A percentile compares a stretch with the other conserved stretches of the same genome.
Evolutionary conservation across 1,284 basidiomycete genomes (phyloP).

Genomic region (Xerocomus amazonicus): DNA sequence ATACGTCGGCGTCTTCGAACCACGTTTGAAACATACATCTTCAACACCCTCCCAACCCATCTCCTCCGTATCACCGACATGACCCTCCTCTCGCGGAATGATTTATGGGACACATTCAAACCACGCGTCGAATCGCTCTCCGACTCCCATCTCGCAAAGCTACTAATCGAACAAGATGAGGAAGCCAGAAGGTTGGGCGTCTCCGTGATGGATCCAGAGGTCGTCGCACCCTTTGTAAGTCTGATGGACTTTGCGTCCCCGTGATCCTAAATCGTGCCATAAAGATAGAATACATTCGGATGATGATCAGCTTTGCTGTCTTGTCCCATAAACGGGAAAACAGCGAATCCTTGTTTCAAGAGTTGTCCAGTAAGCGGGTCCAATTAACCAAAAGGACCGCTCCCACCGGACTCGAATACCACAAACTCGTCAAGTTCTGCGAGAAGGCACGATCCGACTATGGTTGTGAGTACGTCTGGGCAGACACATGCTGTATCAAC

Average conservation of each 20-base stretch:
- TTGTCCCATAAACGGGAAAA: conserved; percentile 24
- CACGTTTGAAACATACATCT: conserved; percentile 25
- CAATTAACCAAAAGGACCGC: conserved; percentile 15
- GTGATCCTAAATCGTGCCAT: conserved; percentile 2
- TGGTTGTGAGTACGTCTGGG: conserved; percentile 29
- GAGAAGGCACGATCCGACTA: conserved; percentile 26
- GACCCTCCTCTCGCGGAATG: conserved; percentile 21
- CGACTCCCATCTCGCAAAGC: conserved; percentile 22
- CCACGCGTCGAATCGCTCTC: conserved; percentile 22
- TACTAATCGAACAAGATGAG: conserved; percentile 26
- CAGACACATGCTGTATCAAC: conserved; percentile 31
- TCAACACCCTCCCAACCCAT: conserved; percentile 24
- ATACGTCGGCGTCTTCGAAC: conserved; percentile 20
- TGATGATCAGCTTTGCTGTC: conserved; percentile 22
- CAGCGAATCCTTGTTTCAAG: conserved; percentile 20
- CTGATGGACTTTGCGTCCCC: neutral
- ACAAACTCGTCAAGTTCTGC: conserved; percentile 26
- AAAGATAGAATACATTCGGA: conserved; percentile 22
- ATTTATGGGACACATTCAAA: conserved; percentile 23
- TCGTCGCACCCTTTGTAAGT: conserved; percentile 22
- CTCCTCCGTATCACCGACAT: conserved; percentile 23
- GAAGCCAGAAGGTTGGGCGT: conserved; percentile 23
- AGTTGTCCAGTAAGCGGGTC: conserved; percentile 14
- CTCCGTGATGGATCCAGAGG: conserved; percentile 25
- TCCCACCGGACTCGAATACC: conserved; percentile 26